Conservation (phyloP, 2,329 filamentous ascomycete genomes). For the Aureobasidium sp. region DNA sequence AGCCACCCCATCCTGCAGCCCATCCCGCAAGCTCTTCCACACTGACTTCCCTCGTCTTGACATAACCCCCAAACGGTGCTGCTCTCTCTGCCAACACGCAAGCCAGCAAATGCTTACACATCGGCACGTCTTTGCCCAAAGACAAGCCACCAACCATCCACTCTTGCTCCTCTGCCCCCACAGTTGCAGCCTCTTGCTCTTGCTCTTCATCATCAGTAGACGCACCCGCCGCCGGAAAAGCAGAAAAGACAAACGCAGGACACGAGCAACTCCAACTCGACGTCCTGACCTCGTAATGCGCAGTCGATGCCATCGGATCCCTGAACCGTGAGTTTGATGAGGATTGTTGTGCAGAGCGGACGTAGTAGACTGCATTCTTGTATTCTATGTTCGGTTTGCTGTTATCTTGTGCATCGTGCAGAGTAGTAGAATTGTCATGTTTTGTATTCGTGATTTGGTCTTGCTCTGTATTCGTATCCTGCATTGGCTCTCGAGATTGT, state of each 20-base stretch:
- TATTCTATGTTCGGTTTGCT: background rate
- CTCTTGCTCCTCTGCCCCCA: background rate
- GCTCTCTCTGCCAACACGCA: slow-evolving; percentile 69
- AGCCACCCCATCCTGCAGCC: slow-evolving; percentile 42
- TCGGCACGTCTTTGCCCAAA: slow-evolving; percentile 36
- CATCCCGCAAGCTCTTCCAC: slow-evolving; percentile 68
- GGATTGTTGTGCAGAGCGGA: slow-evolving; percentile 50
- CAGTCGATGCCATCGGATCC: slow-evolving; percentile 15
- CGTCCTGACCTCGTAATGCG: slow-evolving; percentile 68
- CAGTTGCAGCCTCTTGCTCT: background rate
- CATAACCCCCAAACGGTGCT: slow-evolving; percentile 50
- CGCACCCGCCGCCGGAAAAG: slow-evolving; percentile 45
- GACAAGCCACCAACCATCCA: slow-evolving; percentile 48
- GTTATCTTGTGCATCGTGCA: background rate
- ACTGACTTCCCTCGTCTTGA: slow-evolving; percentile 49
- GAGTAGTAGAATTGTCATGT: background rate
- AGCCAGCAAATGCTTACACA: slow-evolving; percentile 88
- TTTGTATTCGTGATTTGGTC: background rate
- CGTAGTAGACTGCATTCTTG: slow-evolving; percentile 45
- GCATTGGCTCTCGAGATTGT: background rate
- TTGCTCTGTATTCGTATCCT: background rate
- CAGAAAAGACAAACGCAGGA: slow-evolving; percentile 70
- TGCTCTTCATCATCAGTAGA: background rate
- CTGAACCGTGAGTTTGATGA: slow-evolving; percentile 22
- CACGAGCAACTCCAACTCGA: slow-evolving; percentile 84